Conservation (phyloP, 2,329 filamentous ascomycete genomes). For the Chrysosporium queenslandicum region DNA sequence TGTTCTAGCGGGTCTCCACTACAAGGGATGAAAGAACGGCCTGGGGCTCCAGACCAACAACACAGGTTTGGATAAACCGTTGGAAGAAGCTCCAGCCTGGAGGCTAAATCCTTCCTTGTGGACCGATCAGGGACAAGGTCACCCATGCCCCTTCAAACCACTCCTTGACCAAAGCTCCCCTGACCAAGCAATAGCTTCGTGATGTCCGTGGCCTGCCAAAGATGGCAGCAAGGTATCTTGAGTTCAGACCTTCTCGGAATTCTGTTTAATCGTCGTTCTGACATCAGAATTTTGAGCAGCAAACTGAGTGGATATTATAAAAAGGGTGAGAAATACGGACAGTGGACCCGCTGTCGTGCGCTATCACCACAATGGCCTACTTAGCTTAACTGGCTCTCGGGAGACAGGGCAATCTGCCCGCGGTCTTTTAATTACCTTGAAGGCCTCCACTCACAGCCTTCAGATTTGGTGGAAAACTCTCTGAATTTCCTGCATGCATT, state of each 20-base stretch:
- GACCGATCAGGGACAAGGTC: not conserved
- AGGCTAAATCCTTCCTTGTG: not conserved
- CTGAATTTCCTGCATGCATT: not conserved
- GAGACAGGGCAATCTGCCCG: not conserved
- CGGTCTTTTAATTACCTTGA: not conserved
- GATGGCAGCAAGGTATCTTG: not conserved
- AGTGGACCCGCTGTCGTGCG: constrained; percentile 3
- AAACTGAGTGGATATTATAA: not conserved
- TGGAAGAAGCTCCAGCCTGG: not conserved
- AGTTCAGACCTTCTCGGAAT: not conserved
- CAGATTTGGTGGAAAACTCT: not conserved
- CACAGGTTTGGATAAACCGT: not conserved
- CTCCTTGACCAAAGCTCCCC: not conserved
- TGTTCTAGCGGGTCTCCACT: constrained; percentile 1
- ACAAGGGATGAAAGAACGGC: not conserved
- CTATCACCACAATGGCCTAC: not conserved
- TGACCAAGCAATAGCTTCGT: not conserved
- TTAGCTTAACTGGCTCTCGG: not conserved
- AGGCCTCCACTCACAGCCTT: not conserved
- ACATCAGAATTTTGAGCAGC: not conserved
- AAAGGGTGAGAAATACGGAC: not conserved
- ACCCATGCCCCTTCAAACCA: not conserved
- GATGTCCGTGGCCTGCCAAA: not conserved
- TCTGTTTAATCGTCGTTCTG: not conserved
- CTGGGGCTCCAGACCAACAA: not conserved